Conservation (phyloP, 495 filamentous ascomycete genomes). For the Hypomontagnella monticulosa region DNA sequence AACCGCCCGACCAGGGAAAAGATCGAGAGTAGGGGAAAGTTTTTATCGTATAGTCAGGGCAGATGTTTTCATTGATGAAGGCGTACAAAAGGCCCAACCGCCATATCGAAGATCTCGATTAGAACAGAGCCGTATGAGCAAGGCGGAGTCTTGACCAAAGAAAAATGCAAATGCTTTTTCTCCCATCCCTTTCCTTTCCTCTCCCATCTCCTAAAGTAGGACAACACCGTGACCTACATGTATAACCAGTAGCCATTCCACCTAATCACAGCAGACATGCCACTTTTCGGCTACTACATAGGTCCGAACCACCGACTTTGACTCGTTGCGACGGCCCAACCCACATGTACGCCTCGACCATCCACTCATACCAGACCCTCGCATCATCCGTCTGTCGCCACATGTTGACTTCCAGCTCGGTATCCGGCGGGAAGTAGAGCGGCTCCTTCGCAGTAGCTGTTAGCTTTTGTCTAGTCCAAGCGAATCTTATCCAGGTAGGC, state of each 20-base stretch:
- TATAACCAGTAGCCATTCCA: not conserved
- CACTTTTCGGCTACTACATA: slow-evolving; percentile 89
- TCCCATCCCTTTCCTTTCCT: slow-evolving; percentile 7
- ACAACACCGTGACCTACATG: not conserved
- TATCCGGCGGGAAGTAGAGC: slow-evolving; percentile 84
- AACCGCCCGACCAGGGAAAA: not conserved
- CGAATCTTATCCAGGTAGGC: too few relatives aligned
- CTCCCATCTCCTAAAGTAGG: not conserved
- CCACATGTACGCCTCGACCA: slow-evolving; percentile 82
- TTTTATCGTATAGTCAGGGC: slow-evolving; percentile 8
- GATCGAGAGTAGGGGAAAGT: not conserved
- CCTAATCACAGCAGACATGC: slow-evolving; percentile 84
- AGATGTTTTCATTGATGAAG: slow-evolving; percentile 21
- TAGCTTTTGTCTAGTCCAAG: too few relatives aligned
- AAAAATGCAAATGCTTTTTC: slow-evolving; percentile 35
- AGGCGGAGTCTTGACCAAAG: not conserved
- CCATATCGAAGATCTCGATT: slow-evolving; percentile 9
- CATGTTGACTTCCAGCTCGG: slow-evolving; percentile 88
- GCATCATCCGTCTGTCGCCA: slow-evolving; percentile 94
- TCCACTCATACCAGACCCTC: slow-evolving; percentile 99
- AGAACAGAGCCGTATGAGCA: slow-evolving; percentile 13
- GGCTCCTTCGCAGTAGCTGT: slow-evolving; percentile 68
- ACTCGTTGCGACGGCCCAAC: slow-evolving; percentile 69
- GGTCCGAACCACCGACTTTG: slow-evolving; percentile 80
- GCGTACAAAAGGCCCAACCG: slow-evolving; percentile 3